phyloP scores from a whole-genome alignment of 1,284 basidiomycete species.

The Naganishia liquefaciens region DNA sequence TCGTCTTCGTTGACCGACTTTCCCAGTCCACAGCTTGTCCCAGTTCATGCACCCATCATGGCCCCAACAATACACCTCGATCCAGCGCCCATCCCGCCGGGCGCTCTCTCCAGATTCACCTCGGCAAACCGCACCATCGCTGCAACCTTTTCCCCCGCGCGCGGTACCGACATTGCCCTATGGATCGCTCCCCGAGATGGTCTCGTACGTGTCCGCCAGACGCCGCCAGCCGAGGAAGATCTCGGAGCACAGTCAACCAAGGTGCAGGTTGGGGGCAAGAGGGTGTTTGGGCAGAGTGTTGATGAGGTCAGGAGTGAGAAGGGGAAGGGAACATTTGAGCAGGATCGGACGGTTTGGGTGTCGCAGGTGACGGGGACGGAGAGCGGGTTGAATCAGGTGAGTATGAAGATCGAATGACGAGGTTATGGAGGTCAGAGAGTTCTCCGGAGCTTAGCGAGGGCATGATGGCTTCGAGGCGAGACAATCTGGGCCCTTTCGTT shows the following conservation, averaged over 20 bases:
- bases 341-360: slow-evolving; percentile 36
- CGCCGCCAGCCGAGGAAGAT: slow-evolving; percentile 11
- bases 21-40: background rate
- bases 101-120: slow-evolving; percentile 26
- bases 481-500: too few species aligned
- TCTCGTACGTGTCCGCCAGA: background rate
- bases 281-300: slow-evolving; percentile 8
- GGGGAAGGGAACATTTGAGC: slow-evolving; percentile 31
- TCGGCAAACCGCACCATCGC: slow-evolving; percentile 32
- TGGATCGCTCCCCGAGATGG: slow-evolving; percentile 24
- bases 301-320: slow-evolving; percentile 7
- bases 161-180: slow-evolving; percentile 28
- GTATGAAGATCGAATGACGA: background rate
- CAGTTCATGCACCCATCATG: background rate
- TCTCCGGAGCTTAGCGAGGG: too few species aligned
- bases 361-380: slow-evolving; percentile 31
- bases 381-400: slow-evolving; percentile 34
- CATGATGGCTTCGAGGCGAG: too few species aligned
- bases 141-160: slow-evolving; percentile 25
- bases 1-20: too few species aligned
- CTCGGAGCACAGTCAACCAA: background rate
- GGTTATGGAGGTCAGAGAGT: too few species aligned
- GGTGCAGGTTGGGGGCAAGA: slow-evolving; percentile 18
- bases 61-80: slow-evolving; percentile 23
- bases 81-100: slow-evolving; percentile 32